Percentiles rank a stretch among this genome's conserved stretches.
Evolutionary conservation across 345 rosid species (phyloP).

Genomic region (Syzygium aqueum): DNA sequence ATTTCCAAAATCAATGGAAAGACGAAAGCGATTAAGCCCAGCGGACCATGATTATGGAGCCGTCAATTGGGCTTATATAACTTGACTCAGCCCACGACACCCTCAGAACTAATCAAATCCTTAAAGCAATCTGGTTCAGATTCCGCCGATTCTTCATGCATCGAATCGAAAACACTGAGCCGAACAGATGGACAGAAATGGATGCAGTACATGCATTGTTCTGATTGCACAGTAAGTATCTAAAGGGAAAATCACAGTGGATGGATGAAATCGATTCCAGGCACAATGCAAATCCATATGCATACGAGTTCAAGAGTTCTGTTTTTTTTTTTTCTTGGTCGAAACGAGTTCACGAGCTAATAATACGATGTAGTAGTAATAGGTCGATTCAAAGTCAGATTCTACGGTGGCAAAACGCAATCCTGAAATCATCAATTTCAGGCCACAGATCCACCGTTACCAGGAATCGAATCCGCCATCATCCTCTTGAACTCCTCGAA

Average conservation of each 20-base stretch:
- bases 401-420: neutral
- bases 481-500: slow-evolving; percentile 35
- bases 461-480: slow-evolving; percentile 11
- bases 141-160: neutral
- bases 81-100: neutral
- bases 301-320: neutral
- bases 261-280: neutral
- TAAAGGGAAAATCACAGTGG: neutral
- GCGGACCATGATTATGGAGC: neutral
- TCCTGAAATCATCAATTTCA: neutral
- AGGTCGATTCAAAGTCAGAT: neutral
- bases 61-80: neutral
- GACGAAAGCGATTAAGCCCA: neutral
- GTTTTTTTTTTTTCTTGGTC: too few species aligned
- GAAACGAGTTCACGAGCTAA: neutral
- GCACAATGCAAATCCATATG: neutral
- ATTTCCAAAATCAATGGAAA: neutral
- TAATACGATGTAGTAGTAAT: too few species aligned
- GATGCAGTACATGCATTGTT: rapidly evolving
- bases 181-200: neutral
- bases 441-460: neutral
- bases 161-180: neutral
- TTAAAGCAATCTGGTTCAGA: neutral
- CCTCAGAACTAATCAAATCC: neutral
- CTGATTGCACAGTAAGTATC: neutral